Evolutionary conservation across 1,284 basidiomycete species (phyloP), one percentile per base, ranked within the genome.

Genomic region (Cronartium quercuum): DNA sequence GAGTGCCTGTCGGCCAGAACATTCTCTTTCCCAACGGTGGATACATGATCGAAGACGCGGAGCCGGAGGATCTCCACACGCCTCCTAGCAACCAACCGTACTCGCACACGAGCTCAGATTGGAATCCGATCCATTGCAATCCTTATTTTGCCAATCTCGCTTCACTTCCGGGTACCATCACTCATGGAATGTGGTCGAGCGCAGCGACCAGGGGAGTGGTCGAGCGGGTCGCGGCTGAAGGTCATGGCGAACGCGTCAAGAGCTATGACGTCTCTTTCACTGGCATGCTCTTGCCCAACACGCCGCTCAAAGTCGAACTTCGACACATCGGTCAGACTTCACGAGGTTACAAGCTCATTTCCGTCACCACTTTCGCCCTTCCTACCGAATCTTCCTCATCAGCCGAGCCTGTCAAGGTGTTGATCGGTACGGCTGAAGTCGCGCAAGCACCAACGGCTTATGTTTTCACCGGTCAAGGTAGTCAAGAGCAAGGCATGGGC

Each of bases 401-500:
- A 5, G 51, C 70, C 47, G 62, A 65, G 40, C 70, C 70, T 21
- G 60, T 61, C 5, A 96, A 92, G 83, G 93, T 98, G 74, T 85
- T 98, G 60, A 89, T 91, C 77, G 95, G 95, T 57, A 88, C 90
- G 24, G 91, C 95, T 65, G 93, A 97, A 82, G 92, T 98, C 77
- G 89, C 89, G 15, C 95, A 98, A 83, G 89, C 92, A 2, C 88
- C 89, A 15, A 96, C 94, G 18, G 92, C 92, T 66, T 98, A 98
- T 80, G 93, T 97, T 80, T 98, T 98, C 86, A 98, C 95, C 69
- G 95, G 95, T 66, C 95, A 98, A 83, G 95, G 95, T 73, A 98
- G 94, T 34, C 96, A 98, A 83, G 95, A 98, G 83, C 89, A 90
- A 64, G 93, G 94, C 47, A 98, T 98, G 95, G 95, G 96, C 55